Evolutionary conservation across 345 rosid genomes (phyloP), one percentile per base, ranked within the genome.

Genomic region (Camelina laxa): DNA sequence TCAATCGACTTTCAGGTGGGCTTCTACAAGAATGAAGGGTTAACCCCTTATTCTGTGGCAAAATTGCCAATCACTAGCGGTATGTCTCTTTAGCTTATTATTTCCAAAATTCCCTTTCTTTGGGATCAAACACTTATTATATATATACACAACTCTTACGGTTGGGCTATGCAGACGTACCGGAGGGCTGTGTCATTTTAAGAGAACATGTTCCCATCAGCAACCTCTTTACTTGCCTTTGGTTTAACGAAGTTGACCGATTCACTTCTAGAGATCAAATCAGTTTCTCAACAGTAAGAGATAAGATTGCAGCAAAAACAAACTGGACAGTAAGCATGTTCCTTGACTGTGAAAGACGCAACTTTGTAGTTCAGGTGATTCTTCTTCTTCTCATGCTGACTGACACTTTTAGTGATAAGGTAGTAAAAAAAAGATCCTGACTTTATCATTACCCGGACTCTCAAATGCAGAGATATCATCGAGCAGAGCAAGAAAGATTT

Each of bases 261-360:
- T 96, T 96, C 79, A 96, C 99, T 69, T 85, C 98, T 0, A 85
- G 99, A 82, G 99, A 96, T 84, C 99, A 96, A 82, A 84, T 96
- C 70, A 92, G 98, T 85, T 96, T 92, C 79, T 87, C 98, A 59
- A 92, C 83, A 0, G 97, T 89, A 63, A 84, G 99, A 87, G 99
- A 96, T 81, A 92, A 89, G 84, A 80, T 96, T 24, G 76, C 68
- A 3, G 90, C 86, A 12, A 87, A 84, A 80, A 88, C 96, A 33
- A 86, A 89, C 79, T 92, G 98, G 97, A 91, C 86, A 12, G 79
- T 88, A 56, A 87, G 88, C 67, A 96, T 92, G 98, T 92, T 96
- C 76, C 84, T 85, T 79, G 99, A 92, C 82, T 96, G 99, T 24
- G 96, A 96, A 85, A 82, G 98, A 80, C 92, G 99, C 39, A 91